Percentiles rank a stretch among this genome's conserved stretches.
These are phyloP conservation scores for Solanum bulbocastanum DNA, from an alignment of 257 asterid species.

Conservation along the genomic window DNA sequence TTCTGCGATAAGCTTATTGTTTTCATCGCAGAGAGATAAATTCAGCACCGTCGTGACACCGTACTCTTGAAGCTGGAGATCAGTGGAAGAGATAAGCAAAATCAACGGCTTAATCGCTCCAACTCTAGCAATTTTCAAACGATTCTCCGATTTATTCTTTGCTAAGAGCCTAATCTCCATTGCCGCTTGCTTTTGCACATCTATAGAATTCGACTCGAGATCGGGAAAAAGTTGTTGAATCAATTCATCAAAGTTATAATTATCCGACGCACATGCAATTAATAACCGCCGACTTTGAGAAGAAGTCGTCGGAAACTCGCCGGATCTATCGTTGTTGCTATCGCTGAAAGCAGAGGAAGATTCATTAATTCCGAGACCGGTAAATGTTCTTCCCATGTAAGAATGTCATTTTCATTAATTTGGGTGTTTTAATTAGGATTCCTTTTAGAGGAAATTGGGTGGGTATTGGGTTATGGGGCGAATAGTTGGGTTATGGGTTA, in stretches of 20 bases:
- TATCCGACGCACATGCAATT: conserved; percentile 54
- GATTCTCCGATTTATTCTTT: conserved; percentile 69
- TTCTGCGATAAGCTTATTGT: conserved; percentile 53
- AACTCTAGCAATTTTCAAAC: conserved; percentile 63
- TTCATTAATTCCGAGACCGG: conserved; percentile 31
- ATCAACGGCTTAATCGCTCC: conserved; percentile 79
- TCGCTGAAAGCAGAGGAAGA: conserved; percentile 86
- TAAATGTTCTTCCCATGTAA: conserved; percentile 57
- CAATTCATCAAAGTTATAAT: conserved; percentile 61
- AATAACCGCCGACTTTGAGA: conserved; percentile 65
- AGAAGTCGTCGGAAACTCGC: conserved; percentile 68
- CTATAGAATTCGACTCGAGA: conserved; percentile 43
- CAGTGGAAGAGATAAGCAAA: conserved; percentile 45
- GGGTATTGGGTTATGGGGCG: no score
- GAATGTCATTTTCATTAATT: no score
- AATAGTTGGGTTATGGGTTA: no score
- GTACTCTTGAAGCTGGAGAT: conserved; percentile 75
- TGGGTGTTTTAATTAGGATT: no score
- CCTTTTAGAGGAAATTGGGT: no score
- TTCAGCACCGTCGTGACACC: conserved; percentile 87
- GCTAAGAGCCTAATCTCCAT: conserved; percentile 79
- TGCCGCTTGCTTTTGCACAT: conserved; percentile 72
- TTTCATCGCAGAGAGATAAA: conserved; percentile 82
- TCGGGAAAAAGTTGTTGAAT: conserved; percentile 52
- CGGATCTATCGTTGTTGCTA: conserved; percentile 89